Base-by-base conservation (phyloP, 2,329 filamentous ascomycete genomes). In the Microdochium nivale region DNA sequence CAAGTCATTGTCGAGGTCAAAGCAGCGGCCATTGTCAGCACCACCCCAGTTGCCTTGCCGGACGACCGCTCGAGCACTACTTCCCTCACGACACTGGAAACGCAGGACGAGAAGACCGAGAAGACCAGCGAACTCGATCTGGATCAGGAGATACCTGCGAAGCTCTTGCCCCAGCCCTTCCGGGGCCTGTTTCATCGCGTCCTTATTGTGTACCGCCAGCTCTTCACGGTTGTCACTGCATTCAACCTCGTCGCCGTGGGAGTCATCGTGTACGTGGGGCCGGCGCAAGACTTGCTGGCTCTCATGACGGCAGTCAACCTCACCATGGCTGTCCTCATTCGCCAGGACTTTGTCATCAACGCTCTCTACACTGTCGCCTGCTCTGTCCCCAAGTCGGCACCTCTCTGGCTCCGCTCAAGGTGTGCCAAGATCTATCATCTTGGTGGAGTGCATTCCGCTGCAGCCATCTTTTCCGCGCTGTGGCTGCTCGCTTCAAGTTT, bases 321-420 rank as follows among this genome's bases (percentile, higher is more conserved):
- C 13, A 61, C 73, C 19, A 60, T 71, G 8, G 69, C 74, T n/a
- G 71, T 80, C 9, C 64, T 79, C 35, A 72, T 80, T 51, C 72
- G 78, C 13, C 77, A 81, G 58, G 77, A 80, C 25, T 63, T 70
- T 47, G 66, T 79, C 55, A 71, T 81, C 63, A 81, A 81, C 59
- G 54, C 65, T 14, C 59, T 80, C 13, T 81, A 76, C 61, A 61
- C 55, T 49, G 55, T 76, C 47, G 67, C 67, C 49, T 77, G 72
- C 56, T 75, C 70, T 1, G 62, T 78, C 11, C 72, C 74, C 25
- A 64, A 62, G 0, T 72, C 71, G 2, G 59, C 62, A 14, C 79
- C 79, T 1, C 63, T 81, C 3, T 67, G 69, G 57, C 59, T 81
- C 48, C 72, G 76, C 37, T 65, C 65, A n/a, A 67, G 70, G 5